Evolutionary conservation across 371 early-diverging fungal species (phyloP).

Genomic region (Dipsacomyces acuminosporus): DNA sequence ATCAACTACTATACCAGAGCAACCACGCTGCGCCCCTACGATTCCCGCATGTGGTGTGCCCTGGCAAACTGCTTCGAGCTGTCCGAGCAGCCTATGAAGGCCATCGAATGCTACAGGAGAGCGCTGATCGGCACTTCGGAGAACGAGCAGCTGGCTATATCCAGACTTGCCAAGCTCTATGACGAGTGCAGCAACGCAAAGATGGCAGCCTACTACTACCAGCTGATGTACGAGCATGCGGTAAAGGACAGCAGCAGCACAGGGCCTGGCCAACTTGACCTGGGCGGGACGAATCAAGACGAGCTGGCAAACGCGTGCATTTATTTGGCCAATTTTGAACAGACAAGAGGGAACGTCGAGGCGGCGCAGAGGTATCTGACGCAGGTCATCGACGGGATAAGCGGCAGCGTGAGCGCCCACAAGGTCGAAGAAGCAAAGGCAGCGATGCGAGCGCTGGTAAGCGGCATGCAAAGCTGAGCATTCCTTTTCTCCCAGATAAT

Average conservation of each 20-base stretch:
- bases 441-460: conserved; percentile 27
- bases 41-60: conserved; percentile 75
- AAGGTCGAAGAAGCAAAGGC: conserved; percentile 36
- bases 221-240: conserved; percentile 50
- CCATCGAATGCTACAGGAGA: conserved; percentile 63
- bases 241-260: conserved; percentile 32
- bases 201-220: conserved; percentile 59
- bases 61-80: conserved; percentile 66
- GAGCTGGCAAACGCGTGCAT: conserved; percentile 57
- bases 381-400: conserved; percentile 30
- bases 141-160: conserved; percentile 50
- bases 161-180: conserved; percentile 56
- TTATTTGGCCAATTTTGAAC: conserved; percentile 57
- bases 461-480: not conserved
- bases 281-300: conserved; percentile 43
- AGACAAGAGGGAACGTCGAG: conserved; percentile 47
- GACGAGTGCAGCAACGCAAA: conserved; percentile 51
- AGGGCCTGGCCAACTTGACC: conserved; percentile 34
- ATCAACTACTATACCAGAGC: conserved; percentile 81
- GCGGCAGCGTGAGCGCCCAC: conserved; percentile 24
- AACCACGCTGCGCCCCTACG: conserved; percentile 67
- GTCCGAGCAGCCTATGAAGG: conserved; percentile 51
- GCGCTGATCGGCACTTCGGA: conserved; percentile 57
- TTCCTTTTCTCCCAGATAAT: no score
- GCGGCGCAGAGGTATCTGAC: conserved; percentile 46